Evolutionary conservation across 352 stramenopile genomes (phyloP), one percentile per base, ranked within the genome.

Genomic region (Pythium vanterpoolii): DNA sequence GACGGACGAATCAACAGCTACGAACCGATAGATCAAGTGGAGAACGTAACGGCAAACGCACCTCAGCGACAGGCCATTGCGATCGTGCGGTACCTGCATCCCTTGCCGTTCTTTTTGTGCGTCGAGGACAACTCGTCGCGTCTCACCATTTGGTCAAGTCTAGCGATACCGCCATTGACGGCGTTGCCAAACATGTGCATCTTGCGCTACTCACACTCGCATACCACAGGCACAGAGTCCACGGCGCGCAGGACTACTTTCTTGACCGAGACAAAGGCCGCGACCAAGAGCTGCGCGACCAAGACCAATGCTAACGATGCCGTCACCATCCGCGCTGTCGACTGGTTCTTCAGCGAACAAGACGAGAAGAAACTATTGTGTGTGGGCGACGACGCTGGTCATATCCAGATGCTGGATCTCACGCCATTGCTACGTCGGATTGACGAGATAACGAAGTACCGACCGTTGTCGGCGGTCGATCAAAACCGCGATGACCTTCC

Each of bases 101-200:
- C 74, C n/a, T 52, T 64, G 14, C 72, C 77, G 4, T 81, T 67
- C 49, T 83, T 85, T 33, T 53, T 77, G 1, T 63, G 73, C 34
- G 34, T 77, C 10, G 73, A 78, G 23, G 68, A 70, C 26, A 66
- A 60, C 14, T 64, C 51, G n/a, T 42, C 30, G 11, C 27, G 55
- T 0, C 42, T 86, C 7, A 73, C 76, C 16, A 50, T 86, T 34
- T 86, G 76, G 76, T 72, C 65, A 5, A 73, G 60, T 7, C 48
- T 61, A 4, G 56, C 74, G 6, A 57, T 76, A n/a, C 55, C 65
- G 8, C 63, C 70, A n/a, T 10, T 62, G 27, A 66, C 65, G 11
- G 26, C 40, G 0, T 52, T 68, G 9, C 19, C 60, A 19, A 59
- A 68, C 46, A 19, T 59, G 53, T 65, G 57, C n/a, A 40, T 76